Evolutionary conservation across 441 rosid species (phyloP), one percentile per base, ranked within the genome.

Genomic region (Populus trichocarpa): DNA sequence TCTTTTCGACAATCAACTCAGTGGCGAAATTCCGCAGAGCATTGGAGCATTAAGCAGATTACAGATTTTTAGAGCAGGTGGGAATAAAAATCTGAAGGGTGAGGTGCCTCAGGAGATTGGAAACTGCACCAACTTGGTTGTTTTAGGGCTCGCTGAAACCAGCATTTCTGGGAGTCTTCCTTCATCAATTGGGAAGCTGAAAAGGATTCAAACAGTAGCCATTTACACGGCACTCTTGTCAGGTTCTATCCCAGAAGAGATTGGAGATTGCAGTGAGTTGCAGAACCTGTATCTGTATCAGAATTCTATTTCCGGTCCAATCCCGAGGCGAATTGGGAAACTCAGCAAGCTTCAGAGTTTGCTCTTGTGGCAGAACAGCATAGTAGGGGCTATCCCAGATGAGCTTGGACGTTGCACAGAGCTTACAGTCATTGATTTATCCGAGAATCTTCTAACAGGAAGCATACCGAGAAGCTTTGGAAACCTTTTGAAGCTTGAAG

Each of bases 51-150:
- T 94, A 82, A 88, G 84, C 74, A 87, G 76, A 81, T 86, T 96
- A 3, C 72, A 89, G 77, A 84, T 86, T 75, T 80, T 96, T 50
- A 83, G 97, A 77, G 96, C 91, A 0, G 98, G 99, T 13, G 99
- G 99, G 71, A 96, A 96, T 78, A 92, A 89, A 74, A 92, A 96
- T 81, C 83, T 96, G 0, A 84, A 87, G 65, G 99, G 99, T 6
- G 94, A 92, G 92, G 85, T 94, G 80, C 97, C 98, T 42, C 76
- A 75, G 85, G 97, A 92, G 90, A 96, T 96, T 71, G 98, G 98
- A 1, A 92, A 91, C 75, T 96, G 97, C 89, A 87, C 83, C 80
- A 87, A 76, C 81, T 88, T 96, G 85, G 87, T 91, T 18, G 84
- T 92, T 73, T 79, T 96, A 84, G 99, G 99, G 77, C 88, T 96